These are phyloP conservation scores for Fusarium sp. DNA, from an alignment of 2,329 filamentous ascomycete species.

Conservation along the genomic window DNA sequence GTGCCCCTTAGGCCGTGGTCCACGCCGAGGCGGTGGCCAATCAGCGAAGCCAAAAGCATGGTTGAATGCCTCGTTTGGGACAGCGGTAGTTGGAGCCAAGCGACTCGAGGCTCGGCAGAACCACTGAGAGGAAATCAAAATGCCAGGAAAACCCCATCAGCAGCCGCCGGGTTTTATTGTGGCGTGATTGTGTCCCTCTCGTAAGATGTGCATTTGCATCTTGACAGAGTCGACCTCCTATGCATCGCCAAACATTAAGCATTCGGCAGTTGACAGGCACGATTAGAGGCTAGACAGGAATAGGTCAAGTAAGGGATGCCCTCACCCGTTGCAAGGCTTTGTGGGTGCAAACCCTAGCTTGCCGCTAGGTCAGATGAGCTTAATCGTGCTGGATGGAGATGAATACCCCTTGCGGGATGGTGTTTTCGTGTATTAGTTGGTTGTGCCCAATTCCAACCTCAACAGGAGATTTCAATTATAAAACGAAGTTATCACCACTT, in stretches of 20 bases:
- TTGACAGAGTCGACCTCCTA: conserved; percentile 10
- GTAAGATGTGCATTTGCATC: conserved; percentile 17
- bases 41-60: conserved; percentile 21
- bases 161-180: conserved; percentile 26
- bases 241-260: not conserved
- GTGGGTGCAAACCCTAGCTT: conserved; percentile 42
- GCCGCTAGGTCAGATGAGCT: conserved; percentile 40
- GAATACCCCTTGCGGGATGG: conserved; percentile 41
- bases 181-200: conserved; percentile 37
- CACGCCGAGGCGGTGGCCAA: conserved; percentile 40
- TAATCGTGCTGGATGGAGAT: conserved; percentile 40
- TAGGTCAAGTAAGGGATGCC: conserved; percentile 31
- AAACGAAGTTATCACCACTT: conserved; percentile 5
- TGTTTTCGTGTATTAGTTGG: conserved; percentile 22
- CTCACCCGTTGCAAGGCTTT: conserved; percentile 27
- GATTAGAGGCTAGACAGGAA: conserved; percentile 40
- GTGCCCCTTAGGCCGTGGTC: conserved; percentile 25
- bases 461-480: conserved; percentile 3
- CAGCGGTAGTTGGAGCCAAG: conserved; percentile 33
- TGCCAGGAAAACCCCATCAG: conserved; percentile 13
- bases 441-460: conserved; percentile 7
- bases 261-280: conserved; percentile 28
- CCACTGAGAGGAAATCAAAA: conserved; percentile 28
- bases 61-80: conserved; percentile 45
- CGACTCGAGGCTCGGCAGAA: conserved; percentile 40